phyloP scores from a whole-genome alignment of 768 basidiomycete species.

The Leccinum incarnatum region DNA sequence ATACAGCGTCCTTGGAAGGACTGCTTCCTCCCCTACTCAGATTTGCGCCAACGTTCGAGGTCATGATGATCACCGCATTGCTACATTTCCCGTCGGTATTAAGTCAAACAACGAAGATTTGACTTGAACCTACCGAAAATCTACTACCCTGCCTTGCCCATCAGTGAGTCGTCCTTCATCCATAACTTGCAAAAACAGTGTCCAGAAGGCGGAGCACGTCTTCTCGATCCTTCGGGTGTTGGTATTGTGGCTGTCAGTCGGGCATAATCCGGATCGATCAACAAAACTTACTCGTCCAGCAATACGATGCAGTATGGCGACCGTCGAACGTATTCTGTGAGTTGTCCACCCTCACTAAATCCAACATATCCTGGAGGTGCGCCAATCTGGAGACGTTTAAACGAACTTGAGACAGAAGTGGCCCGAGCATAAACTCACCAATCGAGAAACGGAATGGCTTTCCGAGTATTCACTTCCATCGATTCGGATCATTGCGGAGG shows the following conservation, averaged over 20 bases:
- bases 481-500: slow-evolving; percentile 42
- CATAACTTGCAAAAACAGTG: slow-evolving; percentile 45
- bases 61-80: no score
- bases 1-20: no score
- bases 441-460: slow-evolving; percentile 41
- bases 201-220: slow-evolving; percentile 41
- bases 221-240: slow-evolving; percentile 36
- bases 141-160: slow-evolving; percentile 22
- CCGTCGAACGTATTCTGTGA: slow-evolving; percentile 44
- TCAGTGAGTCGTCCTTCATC: slow-evolving; percentile 47
- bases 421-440: slow-evolving; percentile 11
- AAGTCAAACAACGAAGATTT: not conserved
- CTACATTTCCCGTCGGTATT: no score
- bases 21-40: no score
- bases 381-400: slow-evolving; percentile 22
- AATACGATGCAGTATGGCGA: slow-evolving; percentile 37
- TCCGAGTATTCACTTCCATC: slow-evolving; percentile 47
- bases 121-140: slow-evolving; percentile 6
- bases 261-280: no score
- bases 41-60: no score
- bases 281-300: slow-evolving; percentile 21
- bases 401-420: no score
- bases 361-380: slow-evolving; percentile 42
- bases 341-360: slow-evolving; percentile 41
- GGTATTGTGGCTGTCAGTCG: no score